These are phyloP conservation scores for Colletotrichum spaethianum DNA, from an alignment of 2,329 filamentous ascomycete species.

Conservation along the genomic window DNA sequence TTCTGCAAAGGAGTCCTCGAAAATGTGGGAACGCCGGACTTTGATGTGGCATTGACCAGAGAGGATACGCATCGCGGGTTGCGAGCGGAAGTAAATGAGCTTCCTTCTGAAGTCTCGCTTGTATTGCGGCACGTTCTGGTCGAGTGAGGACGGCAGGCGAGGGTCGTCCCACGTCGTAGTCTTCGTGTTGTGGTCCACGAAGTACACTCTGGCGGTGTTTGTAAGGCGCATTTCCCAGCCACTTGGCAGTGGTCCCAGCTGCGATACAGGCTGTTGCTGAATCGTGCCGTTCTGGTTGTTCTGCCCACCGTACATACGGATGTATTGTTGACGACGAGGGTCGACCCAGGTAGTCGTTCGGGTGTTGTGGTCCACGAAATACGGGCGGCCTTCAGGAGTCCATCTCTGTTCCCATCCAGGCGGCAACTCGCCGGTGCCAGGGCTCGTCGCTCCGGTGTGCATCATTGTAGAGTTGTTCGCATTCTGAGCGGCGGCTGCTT, in stretches of 20 bases:
- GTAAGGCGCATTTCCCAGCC: slow-evolving; percentile 99
- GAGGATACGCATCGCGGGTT: slow-evolving; percentile 94
- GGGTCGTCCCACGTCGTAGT: slow-evolving; percentile 99
- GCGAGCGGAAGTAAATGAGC: slow-evolving; percentile 98
- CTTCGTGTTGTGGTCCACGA: slow-evolving; percentile 99
- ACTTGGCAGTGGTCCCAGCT: slow-evolving; percentile 93
- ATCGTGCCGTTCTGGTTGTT: slow-evolving; percentile 89
- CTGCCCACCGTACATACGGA: slow-evolving; percentile 94
- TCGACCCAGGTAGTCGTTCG: slow-evolving; percentile 99
- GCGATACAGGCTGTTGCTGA: slow-evolving; percentile 97
- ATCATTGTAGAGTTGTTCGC: slow-evolving; percentile 84
- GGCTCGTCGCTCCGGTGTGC: slow-evolving; percentile 94
- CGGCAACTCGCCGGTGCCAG: slow-evolving; percentile 93
- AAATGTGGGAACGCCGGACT: slow-evolving; percentile 95
- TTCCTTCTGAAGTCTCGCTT: slow-evolving; percentile 99
- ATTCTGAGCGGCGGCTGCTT: slow-evolving; percentile 56
- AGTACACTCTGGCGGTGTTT: slow-evolving; percentile 97
- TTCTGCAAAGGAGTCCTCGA: slow-evolving; percentile 98
- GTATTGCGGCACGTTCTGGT: slow-evolving; percentile 99
- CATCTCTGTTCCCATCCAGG: slow-evolving; percentile 97
- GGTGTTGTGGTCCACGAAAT: slow-evolving; percentile 99
- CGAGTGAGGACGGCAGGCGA: slow-evolving; percentile 91
- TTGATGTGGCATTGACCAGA: slow-evolving; percentile 99
- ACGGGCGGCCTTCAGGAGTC: slow-evolving; percentile 93
- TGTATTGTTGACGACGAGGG: slow-evolving; percentile 96